These are phyloP conservation scores for Oenanthe javanica DNA, from an alignment of 140 eudicot genomes.

Conservation along the genomic window DNA sequence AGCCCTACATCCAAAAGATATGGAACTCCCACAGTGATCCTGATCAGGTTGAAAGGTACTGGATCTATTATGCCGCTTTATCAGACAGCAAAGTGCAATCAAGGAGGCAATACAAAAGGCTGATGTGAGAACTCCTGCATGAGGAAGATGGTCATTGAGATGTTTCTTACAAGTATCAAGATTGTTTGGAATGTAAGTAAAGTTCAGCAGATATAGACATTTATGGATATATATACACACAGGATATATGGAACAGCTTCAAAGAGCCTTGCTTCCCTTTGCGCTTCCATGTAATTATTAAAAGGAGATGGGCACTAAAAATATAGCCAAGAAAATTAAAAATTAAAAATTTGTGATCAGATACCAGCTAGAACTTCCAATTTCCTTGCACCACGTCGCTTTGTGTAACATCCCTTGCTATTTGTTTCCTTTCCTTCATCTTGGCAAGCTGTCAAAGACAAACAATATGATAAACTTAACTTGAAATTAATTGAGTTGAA, in stretches of 20 bases:
- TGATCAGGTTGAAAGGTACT: constrained; percentile 26
- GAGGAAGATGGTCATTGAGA: constrained; percentile 1
- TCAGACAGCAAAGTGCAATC: constrained; percentile 39
- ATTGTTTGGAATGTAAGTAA: not conserved
- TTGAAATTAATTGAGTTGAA: not conserved
- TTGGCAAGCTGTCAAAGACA: constrained; percentile 42
- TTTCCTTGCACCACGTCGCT: constrained; percentile 34
- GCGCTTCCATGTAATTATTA: not conserved
- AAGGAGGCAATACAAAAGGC: constrained; percentile 39
- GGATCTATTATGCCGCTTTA: constrained; percentile 43
- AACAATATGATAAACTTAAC: not conserved
- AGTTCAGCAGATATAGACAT: not conserved
- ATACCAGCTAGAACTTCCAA: constrained; percentile 60
- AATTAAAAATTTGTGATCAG: not conserved
- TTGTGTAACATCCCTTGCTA: constrained; percentile 46
- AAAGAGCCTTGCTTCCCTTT: not conserved
- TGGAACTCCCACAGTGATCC: constrained; percentile 25
- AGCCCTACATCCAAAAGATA: constrained; percentile 34
- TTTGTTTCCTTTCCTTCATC: constrained; percentile 50
- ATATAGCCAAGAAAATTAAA: not conserved
- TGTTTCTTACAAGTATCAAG: not conserved
- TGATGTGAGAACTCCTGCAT: constrained; percentile 62
- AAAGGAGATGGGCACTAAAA: not conserved
- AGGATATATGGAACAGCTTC: not conserved
- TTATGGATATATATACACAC: not conserved